Percentiles rank a stretch among this genome's conserved stretches.
These are phyloP conservation scores for Paraphaeosphaeria minitans DNA, from an alignment of 2,329 filamentous ascomycete species.

Conservation along the genomic window DNA sequence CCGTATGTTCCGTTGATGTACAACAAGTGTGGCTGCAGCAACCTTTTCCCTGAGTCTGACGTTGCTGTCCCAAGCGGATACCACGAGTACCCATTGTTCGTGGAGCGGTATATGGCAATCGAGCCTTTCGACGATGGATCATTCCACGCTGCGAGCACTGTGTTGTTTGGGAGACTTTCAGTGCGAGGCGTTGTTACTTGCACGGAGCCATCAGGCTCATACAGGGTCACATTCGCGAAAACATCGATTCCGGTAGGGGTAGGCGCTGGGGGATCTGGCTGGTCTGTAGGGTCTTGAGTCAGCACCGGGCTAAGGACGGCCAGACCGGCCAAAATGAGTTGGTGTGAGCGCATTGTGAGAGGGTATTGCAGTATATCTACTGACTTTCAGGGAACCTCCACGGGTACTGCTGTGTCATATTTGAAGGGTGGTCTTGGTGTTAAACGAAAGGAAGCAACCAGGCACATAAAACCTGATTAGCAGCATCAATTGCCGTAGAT, in stretches of 20 bases:
- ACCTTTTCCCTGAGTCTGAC: slow-evolving; percentile 16
- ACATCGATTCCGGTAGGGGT: slow-evolving; percentile 22
- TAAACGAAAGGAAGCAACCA: background rate
- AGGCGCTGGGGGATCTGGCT: slow-evolving; percentile 15
- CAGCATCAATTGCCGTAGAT: slow-evolving; percentile 19
- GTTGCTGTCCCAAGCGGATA: slow-evolving; percentile 20
- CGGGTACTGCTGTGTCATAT: background rate
- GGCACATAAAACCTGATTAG: background rate
- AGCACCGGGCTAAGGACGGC: slow-evolving; percentile 3
- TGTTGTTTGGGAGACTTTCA: slow-evolving; percentile 25
- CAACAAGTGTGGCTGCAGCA: slow-evolving; percentile 25
- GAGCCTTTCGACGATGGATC: slow-evolving; percentile 16
- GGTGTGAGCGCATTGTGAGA: slow-evolving; percentile 10
- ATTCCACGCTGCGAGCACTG: slow-evolving; percentile 25
- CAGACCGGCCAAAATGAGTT: slow-evolving; percentile 7
- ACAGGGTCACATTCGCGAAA: slow-evolving; percentile 29
- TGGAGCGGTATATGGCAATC: slow-evolving; percentile 21
- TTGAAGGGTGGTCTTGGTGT: slow-evolving; percentile 9
- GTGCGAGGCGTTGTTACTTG: slow-evolving; percentile 23
- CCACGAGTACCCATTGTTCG: slow-evolving; percentile 30
- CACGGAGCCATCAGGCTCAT: slow-evolving; percentile 20
- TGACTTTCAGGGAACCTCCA: background rate
- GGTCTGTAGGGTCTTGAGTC: slow-evolving; percentile 2
- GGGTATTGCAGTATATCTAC: background rate
- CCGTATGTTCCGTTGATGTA: slow-evolving; percentile 21